Evolutionary conservation across 441 rosid species (phyloP), one percentile per base, ranked within the genome.

Genomic region (Eutrema salsugineum): DNA sequence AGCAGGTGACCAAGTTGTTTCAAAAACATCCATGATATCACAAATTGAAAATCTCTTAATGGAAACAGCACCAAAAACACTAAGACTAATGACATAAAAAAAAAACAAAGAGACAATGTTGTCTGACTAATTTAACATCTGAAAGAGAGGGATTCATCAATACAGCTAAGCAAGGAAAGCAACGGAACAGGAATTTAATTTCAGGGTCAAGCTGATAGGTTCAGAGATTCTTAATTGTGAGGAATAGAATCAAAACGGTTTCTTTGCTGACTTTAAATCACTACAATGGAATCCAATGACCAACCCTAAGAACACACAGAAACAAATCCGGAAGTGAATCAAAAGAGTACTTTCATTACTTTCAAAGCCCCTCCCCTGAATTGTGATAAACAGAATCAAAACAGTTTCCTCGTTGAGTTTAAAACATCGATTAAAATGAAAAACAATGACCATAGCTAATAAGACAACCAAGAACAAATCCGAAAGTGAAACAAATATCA

Each of bases 11-110:
- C 57, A 71, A 63, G 33, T n/a, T 62, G 54, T 17, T 20, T 8
- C 16, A 15, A 44, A 63, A 53, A 35, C 51, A 39, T 47, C 17
- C 7, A 47, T 5, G 10, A 70, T 19, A 22, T 38, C 5, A 11
- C 42, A 39, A 49, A 10, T 2, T 2, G 17, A 22, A 42, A 35
- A 57, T 4, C 46, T n/a, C 28, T 6, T 20, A 54, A 40, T 58
- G 62, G 63, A 32, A 50, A 59, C 32, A 67, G 56, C 62, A 66
- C 42, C 40, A 68, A 42, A 33, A 59, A 60, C 50, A 67, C 40
- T 19, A 66, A 58, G 39, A 27, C 48, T 12, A 16, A 24, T 67
- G 63, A 51, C 54, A 58, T 20, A 19, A 48, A 20, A 20, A 20
- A 20, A 38, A 66, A 58, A 15, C 38, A 40, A 59, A 50, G 8